Base-by-base conservation (phyloP, 495 filamentous ascomycete genomes). In the Lasiosphaeria ovina region DNA sequence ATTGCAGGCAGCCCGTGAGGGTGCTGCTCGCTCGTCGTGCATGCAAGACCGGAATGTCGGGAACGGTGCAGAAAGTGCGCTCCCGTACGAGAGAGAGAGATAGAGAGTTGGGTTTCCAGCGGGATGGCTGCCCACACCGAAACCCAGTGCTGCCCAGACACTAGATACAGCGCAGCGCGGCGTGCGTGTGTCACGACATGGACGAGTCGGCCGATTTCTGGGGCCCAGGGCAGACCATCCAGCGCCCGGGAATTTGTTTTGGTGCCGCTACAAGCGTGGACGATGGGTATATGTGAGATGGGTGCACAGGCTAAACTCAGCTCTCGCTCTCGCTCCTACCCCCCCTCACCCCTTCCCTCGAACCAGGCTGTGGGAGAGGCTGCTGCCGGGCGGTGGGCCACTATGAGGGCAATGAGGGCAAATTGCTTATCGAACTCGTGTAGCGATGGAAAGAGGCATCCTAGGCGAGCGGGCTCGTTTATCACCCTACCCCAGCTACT, bases 21-120 rank as follows among this genome's bases (percentile, higher is more conserved):
- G 16, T 35, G 35, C 51, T 17, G 42, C n/a, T 47, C 54, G 35
- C 40, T 45, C 54, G 38, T 35, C 34, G 47, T 60, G 58, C 66
- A 71, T 24, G 24, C 24, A 24, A 24, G 62, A 58, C 68, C 66
- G 66, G 63, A 63, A 69, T 40, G 60, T 52, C 64, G 68, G 63
- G 69, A 71, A 48, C 55, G 60, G 55, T 52, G 57, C 60, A 62
- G 45, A 47, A 55, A 58, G 51, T 40, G 59, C 16, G 31, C 35
- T 35, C 38, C 14, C 52, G 36, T 16, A 38, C 49, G 9, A 12
- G 32, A 32, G 24, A 7, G 54, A 24, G 35, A 31, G 54, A 47
- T 38, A 35, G 24, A n/a, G 38, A 55, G 36, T 24, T 31, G 51
- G 11, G 16, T 55, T 17, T 33, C 8, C 24, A 38, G 33, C 7